A percentile compares a stretch with the other conserved stretches of the same genome.
These are phyloP conservation scores for Cercospora sp. DNA, from an alignment of 2,329 filamentous ascomycete species.

Conservation along the genomic window DNA sequence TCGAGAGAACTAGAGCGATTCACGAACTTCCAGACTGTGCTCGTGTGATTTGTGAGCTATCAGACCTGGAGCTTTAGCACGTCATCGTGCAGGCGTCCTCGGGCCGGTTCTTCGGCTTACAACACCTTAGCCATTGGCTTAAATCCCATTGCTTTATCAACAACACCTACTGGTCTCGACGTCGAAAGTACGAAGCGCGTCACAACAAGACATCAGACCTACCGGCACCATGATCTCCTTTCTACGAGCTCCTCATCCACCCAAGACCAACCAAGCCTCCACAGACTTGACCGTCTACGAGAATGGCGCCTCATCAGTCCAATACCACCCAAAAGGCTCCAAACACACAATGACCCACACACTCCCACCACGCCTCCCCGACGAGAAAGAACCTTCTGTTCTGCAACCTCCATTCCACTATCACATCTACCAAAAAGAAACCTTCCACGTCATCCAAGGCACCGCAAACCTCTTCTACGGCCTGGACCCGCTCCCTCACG, in stretches of 20 bases:
- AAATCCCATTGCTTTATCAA: background rate
- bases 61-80: background rate
- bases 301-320: slow-evolving; percentile 27
- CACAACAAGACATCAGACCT: background rate
- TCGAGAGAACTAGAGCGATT: background rate
- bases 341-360: slow-evolving; percentile 30
- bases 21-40: background rate
- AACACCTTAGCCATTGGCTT: background rate
- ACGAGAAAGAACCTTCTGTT: slow-evolving; percentile 24
- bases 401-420: slow-evolving; percentile 30
- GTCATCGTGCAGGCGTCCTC: background rate
- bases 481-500: slow-evolving; percentile 19
- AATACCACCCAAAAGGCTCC: slow-evolving; percentile 26
- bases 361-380: slow-evolving; percentile 23
- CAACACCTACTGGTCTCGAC: background rate
- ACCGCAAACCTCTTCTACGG: slow-evolving; percentile 27
- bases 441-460: slow-evolving; percentile 24
- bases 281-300: slow-evolving; percentile 26
- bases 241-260: slow-evolving; percentile 24
- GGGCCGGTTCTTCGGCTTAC: slow-evolving; percentile 3
- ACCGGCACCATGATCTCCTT: slow-evolving; percentile 21
- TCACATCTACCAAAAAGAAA: slow-evolving; percentile 30
- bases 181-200: background rate
- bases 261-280: slow-evolving; percentile 23
- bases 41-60: background rate